Percentiles rank a stretch among this genome's conserved stretches.
These are phyloP conservation scores for Sordariomycetes sp. DNA, from an alignment of 2,329 filamentous ascomycete genomes.

Conservation along the genomic window DNA sequence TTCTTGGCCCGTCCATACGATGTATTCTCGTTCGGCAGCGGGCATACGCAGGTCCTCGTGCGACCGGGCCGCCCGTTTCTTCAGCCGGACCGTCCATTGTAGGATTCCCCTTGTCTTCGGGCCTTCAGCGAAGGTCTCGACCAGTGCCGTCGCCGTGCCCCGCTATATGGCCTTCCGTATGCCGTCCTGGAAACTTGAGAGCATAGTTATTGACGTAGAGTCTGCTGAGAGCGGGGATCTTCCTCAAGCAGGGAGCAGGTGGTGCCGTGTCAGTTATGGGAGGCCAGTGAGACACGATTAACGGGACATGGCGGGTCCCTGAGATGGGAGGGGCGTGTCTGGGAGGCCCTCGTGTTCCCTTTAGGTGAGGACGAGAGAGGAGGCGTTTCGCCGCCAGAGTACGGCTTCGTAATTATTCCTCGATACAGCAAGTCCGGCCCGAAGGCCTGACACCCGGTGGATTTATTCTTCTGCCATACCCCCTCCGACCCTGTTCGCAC, in stretches of 20 bases:
- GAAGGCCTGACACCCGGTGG: not conserved
- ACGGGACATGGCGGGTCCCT: not conserved
- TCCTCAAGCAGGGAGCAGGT: not conserved
- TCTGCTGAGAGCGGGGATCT: not conserved
- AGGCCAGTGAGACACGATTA: not conserved
- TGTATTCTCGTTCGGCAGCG: not conserved
- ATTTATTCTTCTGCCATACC: not conserved
- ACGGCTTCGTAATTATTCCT: not conserved
- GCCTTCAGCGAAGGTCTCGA: not conserved
- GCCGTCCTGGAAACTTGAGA: too few relatives aligned
- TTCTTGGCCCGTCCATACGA: not conserved
- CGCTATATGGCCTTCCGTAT: too few relatives aligned
- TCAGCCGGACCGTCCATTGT: not conserved
- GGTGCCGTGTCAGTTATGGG: not conserved
- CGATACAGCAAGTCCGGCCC: not conserved
- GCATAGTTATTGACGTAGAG: too few relatives aligned
- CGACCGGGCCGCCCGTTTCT: not conserved
- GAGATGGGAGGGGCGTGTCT: not conserved
- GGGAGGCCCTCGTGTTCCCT: not conserved
- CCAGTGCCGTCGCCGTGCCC: not conserved
- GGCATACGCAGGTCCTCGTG: not conserved
- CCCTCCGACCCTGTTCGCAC: not conserved
- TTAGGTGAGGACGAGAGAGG: not conserved
- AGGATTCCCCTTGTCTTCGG: not conserved
- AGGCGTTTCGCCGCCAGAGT: not conserved